Percentiles rank a stretch among this genome's conserved stretches.
Evolutionary conservation across 306 rosid genomes (phyloP).

Genomic region (Corylus avellana): DNA sequence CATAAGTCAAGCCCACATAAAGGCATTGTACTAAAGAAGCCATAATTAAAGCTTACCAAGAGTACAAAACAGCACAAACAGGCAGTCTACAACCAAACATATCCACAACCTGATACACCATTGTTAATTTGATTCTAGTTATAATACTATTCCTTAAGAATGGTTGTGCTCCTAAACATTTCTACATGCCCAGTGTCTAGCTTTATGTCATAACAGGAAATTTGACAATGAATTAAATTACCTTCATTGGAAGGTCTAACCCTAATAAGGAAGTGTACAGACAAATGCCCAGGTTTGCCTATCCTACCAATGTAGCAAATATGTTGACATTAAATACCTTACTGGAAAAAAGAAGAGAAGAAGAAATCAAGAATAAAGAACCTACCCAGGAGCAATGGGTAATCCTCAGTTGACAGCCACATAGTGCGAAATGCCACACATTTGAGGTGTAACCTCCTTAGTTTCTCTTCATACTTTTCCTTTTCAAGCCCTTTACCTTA

Average conservation of each 20-base stretch:
- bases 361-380: conserved; percentile 25
- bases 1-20: background rate
- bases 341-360: conserved; percentile 2
- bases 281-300: conserved; percentile 92
- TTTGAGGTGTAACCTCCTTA: conserved; percentile 73
- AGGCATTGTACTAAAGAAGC: background rate
- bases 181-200: background rate
- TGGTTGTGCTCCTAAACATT: background rate
- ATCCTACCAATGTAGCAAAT: conserved; percentile 56
- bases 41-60: conserved; percentile 56
- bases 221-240: conserved; percentile 20
- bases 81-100: conserved; percentile 99
- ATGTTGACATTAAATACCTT: conserved; percentile 18
- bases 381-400: conserved; percentile 82
- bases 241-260: conserved; percentile 99
- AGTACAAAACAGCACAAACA: conserved; percentile 95
- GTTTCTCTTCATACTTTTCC: conserved; percentile 76
- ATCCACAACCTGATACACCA: conserved; percentile 73
- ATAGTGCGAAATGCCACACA: conserved; percentile 97
- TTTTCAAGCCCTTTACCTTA: conserved; percentile 95
- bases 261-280: conserved; percentile 96
- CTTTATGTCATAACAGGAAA: conserved; percentile 3
- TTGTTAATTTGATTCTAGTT: background rate
- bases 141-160: background rate
- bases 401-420: conserved; percentile 97